Conservation (phyloP, 345 rosid species). For the Eucalyptus pumila region DNA sequence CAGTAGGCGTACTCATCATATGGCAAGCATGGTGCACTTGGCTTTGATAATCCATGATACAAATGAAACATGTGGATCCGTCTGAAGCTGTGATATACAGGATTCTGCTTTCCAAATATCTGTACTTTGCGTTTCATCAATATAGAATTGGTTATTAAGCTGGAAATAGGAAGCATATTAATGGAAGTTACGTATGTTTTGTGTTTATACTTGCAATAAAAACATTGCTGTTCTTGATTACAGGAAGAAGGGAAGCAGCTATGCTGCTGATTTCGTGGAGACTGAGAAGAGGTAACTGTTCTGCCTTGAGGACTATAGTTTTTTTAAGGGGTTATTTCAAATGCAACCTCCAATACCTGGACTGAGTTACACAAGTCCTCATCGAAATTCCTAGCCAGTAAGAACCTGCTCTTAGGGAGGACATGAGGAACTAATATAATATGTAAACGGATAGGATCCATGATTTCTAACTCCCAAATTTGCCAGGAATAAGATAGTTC, state of each 20-base stretch:
- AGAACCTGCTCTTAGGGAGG: background rate
- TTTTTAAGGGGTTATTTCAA: background rate
- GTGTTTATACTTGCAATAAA: background rate
- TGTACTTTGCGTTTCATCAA: background rate
- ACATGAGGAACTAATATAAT: background rate
- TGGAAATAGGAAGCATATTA: background rate
- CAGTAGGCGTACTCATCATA: background rate
- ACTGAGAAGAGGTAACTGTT: slow-evolving; percentile 45
- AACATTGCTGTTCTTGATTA: background rate
- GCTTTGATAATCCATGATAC: background rate
- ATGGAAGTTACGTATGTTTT: background rate
- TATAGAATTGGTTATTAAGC: background rate
- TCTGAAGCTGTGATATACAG: background rate
- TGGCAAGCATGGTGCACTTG: background rate
- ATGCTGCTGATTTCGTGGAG: slow-evolving; percentile 34
- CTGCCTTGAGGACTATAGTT: background rate
- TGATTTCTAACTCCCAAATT: background rate
- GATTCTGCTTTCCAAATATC: background rate
- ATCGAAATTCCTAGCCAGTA: background rate
- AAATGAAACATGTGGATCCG: background rate
- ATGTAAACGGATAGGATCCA: background rate
- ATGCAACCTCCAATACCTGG: background rate
- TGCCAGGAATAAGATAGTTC: background rate
- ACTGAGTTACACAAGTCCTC: background rate
- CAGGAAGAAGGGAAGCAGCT: slow-evolving; percentile 78